Base-by-base conservation (phyloP, 139 green algal species). In the Penium margaritaceum region DNA sequence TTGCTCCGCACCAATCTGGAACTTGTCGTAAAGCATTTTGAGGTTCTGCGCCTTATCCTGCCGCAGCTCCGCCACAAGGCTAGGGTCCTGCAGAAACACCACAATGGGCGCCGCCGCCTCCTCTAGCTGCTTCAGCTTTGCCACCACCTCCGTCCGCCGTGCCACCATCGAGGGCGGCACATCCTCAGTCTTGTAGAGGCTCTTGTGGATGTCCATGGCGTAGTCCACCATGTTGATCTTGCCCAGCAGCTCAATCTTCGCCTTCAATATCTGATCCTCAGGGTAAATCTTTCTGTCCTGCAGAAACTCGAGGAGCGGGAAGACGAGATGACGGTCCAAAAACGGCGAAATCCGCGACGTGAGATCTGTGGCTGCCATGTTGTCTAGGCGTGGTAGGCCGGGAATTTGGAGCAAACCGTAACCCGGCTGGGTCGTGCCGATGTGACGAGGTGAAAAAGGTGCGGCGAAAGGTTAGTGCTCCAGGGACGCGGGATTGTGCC, bases 181-280 rank as follows among this genome's bases (percentile, higher is more conserved):
- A 33, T 91, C 86, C 0, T 89, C 85, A 0, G 84, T 90, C 41
- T 85, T 72, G 71, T 96, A 84, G 5, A 96, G 83, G 21, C 81
- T 72, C 75, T 94, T 92, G 81, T 96, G 88, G 72, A 98, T 95
- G 61, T 99, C 94, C 86, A 95, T 95, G 1, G 92, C 91, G 74
- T 96, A 98, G 80, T 95, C 86, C n/a, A 98, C 89, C 94, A 98
- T 98, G 85, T 98, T 97, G 14, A 93, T 99, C 46, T 94, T 91
- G 38, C 88, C 77, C 32, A 98, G 85, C 60, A 98, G 85, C 33
- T 91, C 89, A 53, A 98, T 88, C 87, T 98, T 97, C n/a, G 86
- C 88, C 39, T 87, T 62, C 81, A 96, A 83, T 54, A 98, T 91
- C 51, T 97, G 90, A 24, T 83, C 75, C 44, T 89, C 86, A 58